A percentile compares a stretch with the other conserved stretches of the same genome.
Evolutionary conservation across 768 basidiomycete genomes (phyloP).

Genomic region (Gymnopilus junonius): DNA sequence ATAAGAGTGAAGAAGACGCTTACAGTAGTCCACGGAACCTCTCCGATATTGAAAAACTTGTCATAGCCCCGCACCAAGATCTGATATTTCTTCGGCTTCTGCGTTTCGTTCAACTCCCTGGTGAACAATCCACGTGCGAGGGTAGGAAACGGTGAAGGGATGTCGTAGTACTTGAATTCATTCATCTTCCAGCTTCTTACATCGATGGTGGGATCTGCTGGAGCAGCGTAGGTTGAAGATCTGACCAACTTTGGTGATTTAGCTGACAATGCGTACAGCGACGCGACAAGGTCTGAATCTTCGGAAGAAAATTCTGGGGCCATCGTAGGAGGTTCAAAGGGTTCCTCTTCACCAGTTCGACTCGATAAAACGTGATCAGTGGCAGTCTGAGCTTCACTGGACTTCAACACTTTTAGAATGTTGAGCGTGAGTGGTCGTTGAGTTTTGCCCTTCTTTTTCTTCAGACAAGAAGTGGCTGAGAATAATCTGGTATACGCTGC

Average conservation of each 20-base stretch:
- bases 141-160: conserved; percentile 92
- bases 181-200: conserved; percentile 97
- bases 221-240: conserved; percentile 57
- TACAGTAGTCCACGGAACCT: conserved; percentile 94
- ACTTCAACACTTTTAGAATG: conserved; percentile 7
- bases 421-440: conserved; percentile 9
- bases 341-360: background rate
- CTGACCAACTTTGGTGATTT: conserved; percentile 68
- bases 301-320: conserved; percentile 26
- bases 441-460: conserved; percentile 8
- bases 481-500: conserved; percentile 2
- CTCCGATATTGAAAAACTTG: conserved; percentile 98
- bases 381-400: background rate
- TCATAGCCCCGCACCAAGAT: conserved; percentile 95
- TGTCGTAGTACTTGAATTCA: conserved; percentile 91
- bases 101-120: conserved; percentile 40
- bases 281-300: conserved; percentile 64
- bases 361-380: background rate
- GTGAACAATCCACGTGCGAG: conserved; percentile 94
- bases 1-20: conserved; percentile 33
- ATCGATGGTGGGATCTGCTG: conserved; percentile 54
- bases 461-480: conserved; percentile 8
- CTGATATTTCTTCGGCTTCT: conserved; percentile 38
- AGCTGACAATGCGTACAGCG: conserved; percentile 55
- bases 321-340: conserved; percentile 6